Evolutionary conservation across 2,329 filamentous ascomycete species (phyloP).

Genomic region (Phaeosphaeriaceae sp.): DNA sequence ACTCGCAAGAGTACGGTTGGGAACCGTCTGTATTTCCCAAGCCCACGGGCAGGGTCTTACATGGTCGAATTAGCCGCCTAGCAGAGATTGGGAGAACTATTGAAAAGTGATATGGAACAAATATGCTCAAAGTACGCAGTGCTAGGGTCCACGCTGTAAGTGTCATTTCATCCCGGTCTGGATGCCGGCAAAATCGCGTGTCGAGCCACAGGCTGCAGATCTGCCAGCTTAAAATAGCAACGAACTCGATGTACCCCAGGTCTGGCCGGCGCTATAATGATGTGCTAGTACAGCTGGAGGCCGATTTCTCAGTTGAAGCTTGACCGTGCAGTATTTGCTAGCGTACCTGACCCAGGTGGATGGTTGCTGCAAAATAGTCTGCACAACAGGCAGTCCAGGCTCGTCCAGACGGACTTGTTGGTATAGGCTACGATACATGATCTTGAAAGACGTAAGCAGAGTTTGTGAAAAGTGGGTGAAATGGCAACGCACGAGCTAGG

Average conservation of each 20-base stretch:
- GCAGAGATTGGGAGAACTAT: constrained; percentile 25
- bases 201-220: constrained; percentile 24
- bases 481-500: constrained; percentile 16
- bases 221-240: constrained; percentile 33
- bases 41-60: constrained; percentile 19
- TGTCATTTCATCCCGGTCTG: constrained; percentile 28
- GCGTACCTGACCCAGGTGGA: constrained; percentile 3
- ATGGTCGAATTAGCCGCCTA: constrained; percentile 27
- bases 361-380: background rate
- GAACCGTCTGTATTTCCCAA: constrained; percentile 23
- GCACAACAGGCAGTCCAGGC: background rate
- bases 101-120: constrained; percentile 23
- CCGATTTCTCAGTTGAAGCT: background rate
- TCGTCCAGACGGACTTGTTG: constrained; percentile 1
- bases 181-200: constrained; percentile 36
- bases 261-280: constrained; percentile 4
- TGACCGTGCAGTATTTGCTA: background rate
- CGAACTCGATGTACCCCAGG: constrained; percentile 22
- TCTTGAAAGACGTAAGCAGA: background rate
- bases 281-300: background rate
- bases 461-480: background rate
- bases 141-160: constrained; percentile 26
- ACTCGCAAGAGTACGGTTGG: background rate
- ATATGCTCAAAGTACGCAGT: constrained; percentile 38
- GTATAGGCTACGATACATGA: background rate